Base-by-base conservation (phyloP, 768 basidiomycete species). In the Coprinopsis cinerea region DNA sequence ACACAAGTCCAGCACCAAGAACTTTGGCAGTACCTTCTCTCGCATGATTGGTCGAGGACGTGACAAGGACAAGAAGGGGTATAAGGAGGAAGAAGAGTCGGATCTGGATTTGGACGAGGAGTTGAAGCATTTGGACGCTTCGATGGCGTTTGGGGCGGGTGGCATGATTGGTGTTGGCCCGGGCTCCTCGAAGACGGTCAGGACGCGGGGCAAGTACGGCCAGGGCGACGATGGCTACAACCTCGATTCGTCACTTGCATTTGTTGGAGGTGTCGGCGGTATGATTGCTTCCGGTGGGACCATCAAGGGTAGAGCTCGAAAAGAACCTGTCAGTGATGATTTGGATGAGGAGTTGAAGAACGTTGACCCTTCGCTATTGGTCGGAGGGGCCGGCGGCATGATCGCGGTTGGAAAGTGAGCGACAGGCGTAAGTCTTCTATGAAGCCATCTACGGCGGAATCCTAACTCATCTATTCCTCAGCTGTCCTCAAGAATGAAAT, bases 341-440 rank as follows among this genome's bases (percentile, higher is more conserved):
- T 17, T 43, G 6, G 41, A 43, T 5, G 44, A 27, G 11, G 44
- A 45, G 28, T 30, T 45, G 44, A 45, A 18, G 44, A 28, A 20
- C 5, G 32, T 45, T 25, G 44, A 45, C 11, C 9, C 44, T 9
- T 4, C 27, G 13, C 4, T 45, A 15, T 14, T 27, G 13, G 18
- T 45, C n/a, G 44, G 44, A 18, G 28, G 44, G 28, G 44, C 28
- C 4, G 44, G 27, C 32, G 44, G 44, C n/a, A 45, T 45, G 44
- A 45, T 45, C n/a, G 44, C 9, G 22, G 18, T 43, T 43, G 41
- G 41, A 75, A 36, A 52, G 67, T n/a, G 74, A 73, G 0, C 71
- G 71, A 10, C 30, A 47, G 22, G 23, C 46, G 9, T 36, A 47
- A 18, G 46, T n/a, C n/a, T n/a, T n/a, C n/a, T n/a, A n/a, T n/a